Conservation (phyloP, 106 monocot genomes). For the Posidonia australis region DNA sequence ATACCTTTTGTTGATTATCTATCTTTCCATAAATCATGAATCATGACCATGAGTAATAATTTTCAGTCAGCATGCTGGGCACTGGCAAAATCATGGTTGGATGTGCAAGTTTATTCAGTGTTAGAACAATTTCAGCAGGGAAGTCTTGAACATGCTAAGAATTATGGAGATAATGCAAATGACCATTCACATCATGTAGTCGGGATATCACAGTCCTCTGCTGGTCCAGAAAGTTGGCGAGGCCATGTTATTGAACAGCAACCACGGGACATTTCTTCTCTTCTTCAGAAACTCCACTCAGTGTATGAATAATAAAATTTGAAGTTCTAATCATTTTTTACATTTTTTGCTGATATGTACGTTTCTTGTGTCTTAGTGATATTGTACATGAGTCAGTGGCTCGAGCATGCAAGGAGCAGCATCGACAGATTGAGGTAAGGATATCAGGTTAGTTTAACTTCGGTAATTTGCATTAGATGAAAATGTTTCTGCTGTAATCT, state of each 20-base stretch:
- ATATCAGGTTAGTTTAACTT: background rate
- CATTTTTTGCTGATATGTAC: background rate
- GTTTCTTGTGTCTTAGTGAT: constrained; percentile 38
- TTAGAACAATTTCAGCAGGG: constrained; percentile 44
- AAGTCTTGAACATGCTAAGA: constrained; percentile 27
- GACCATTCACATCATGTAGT: constrained; percentile 27
- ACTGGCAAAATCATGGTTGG: constrained; percentile 90
- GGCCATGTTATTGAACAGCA: constrained; percentile 79
- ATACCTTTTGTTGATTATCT: background rate
- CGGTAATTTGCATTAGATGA: too few relatives aligned
- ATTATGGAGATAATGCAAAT: constrained; percentile 36
- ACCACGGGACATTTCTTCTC: constrained; percentile 64
- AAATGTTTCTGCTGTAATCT: too few relatives aligned
- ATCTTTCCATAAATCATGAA: background rate
- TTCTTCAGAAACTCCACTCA: constrained; percentile 97
- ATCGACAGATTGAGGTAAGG: constrained; percentile 84
- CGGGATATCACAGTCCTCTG: constrained; percentile 10
- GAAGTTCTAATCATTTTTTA: background rate
- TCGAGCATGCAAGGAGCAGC: constrained; percentile 87
- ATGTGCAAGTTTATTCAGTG: constrained; percentile 70
- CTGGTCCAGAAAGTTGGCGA: constrained; percentile 69
- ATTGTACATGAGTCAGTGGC: constrained; percentile 77
- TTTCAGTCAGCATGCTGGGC: constrained; percentile 98
- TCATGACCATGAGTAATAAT: background rate
- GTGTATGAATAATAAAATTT: constrained; percentile 24